These are phyloP conservation scores for Aspergillus saccharolyticus DNA, from an alignment of 495 filamentous ascomycete genomes.

Conservation along the genomic window DNA sequence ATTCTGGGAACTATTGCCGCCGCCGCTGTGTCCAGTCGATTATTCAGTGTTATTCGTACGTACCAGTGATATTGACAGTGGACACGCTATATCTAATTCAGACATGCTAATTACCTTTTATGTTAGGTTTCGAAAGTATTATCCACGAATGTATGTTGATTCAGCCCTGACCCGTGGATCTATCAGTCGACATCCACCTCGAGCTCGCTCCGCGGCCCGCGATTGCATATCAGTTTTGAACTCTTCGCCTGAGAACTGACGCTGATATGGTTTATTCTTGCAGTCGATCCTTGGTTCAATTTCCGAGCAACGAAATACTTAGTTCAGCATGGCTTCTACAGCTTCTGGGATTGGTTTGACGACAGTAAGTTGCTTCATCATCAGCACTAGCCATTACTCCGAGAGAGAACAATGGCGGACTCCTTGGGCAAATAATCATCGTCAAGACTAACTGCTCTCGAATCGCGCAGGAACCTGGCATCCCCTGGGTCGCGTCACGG, in stretches of 20 bases:
- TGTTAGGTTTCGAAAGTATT: constrained; percentile 91
- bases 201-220: constrained; percentile 4
- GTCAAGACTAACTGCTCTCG: constrained; percentile 2
- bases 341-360: constrained; percentile 99
- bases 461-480: constrained; percentile 81
- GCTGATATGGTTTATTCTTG: constrained; percentile 15
- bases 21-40: constrained; percentile 85
- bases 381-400: not conserved
- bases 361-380: constrained; percentile 60
- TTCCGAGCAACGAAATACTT: constrained; percentile 98
- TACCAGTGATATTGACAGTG: not conserved
- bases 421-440: constrained; percentile 13
- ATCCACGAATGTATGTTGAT: constrained; percentile 89
- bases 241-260: constrained; percentile 7
- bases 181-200: not conserved
- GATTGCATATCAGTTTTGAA: constrained; percentile 7
- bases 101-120: constrained; percentile 29
- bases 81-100: constrained; percentile 12
- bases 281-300: constrained; percentile 99
- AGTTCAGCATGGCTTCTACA: constrained; percentile 93
- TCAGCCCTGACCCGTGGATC: not conserved
- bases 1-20: constrained; percentile 91
- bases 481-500: constrained; percentile 95
- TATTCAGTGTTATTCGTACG: constrained; percentile 98
- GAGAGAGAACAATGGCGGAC: constrained; percentile 10